Evolutionary conservation across 768 basidiomycete genomes (phyloP).

Genomic region (Daedaleopsis sinensis): DNA sequence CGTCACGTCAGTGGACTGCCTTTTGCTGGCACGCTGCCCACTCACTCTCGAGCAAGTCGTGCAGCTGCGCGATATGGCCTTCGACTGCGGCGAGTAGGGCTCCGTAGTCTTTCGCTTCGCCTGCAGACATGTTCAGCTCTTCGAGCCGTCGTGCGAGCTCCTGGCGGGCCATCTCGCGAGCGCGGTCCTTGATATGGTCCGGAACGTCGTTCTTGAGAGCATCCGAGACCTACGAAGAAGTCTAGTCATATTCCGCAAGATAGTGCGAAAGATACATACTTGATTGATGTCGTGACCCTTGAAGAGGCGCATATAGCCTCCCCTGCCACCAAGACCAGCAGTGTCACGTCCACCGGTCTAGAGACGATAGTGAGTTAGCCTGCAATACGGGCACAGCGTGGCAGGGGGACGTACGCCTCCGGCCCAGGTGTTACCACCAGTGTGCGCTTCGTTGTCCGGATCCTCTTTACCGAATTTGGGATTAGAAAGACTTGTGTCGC

Average conservation of each 20-base stretch:
- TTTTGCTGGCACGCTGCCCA: not conserved
- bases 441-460: slow-evolving; percentile 53
- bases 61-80: slow-evolving; percentile 60
- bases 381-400: not conserved
- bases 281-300: slow-evolving; percentile 69
- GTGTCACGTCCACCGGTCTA: slow-evolving; percentile 70
- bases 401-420: slow-evolving; percentile 50
- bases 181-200: slow-evolving; percentile 61
- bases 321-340: slow-evolving; percentile 67
- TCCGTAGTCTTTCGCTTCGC: slow-evolving; percentile 61
- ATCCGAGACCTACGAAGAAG: slow-evolving; percentile 45
- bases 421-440: slow-evolving; percentile 65
- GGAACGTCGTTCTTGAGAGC: slow-evolving; percentile 60
- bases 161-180: slow-evolving; percentile 66
- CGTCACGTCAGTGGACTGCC: not conserved
- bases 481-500: slow-evolving; percentile 46
- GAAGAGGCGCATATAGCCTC: slow-evolving; percentile 66
- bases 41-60: slow-evolving; percentile 66
- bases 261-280: slow-evolving; percentile 30
- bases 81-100: slow-evolving; percentile 55
- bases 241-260: not conserved
- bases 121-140: slow-evolving; percentile 60
- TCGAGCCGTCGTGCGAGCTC: slow-evolving; percentile 63
- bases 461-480: slow-evolving; percentile 70
- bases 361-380: not conserved